Percentiles rank a stretch among this genome's conserved stretches.
These are phyloP conservation scores for Firmiana major DNA, from an alignment of 345 rosid genomes.

Conservation along the genomic window DNA sequence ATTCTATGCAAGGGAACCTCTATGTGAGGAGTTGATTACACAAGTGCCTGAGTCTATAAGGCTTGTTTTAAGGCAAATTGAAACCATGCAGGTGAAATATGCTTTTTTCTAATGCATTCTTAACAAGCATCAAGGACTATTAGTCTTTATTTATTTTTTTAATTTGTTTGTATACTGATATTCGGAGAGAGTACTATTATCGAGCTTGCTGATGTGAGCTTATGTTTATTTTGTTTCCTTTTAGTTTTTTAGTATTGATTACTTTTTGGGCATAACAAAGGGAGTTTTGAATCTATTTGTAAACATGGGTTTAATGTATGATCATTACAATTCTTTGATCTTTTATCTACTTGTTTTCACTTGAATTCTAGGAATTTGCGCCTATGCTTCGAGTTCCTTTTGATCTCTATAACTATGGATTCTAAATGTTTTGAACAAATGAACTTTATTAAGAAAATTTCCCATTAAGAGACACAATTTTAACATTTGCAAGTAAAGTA, in stretches of 20 bases:
- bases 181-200: too few species aligned
- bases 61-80: conserved; percentile 95
- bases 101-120: conserved; percentile 11
- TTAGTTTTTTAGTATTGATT: too few species aligned
- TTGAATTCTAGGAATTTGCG: background rate
- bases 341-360: background rate
- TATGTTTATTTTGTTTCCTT: too few species aligned
- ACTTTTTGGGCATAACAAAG: too few species aligned
- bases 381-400: background rate
- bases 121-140: background rate
- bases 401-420: background rate
- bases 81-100: conserved; percentile 83
- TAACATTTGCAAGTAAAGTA: background rate
- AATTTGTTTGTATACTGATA: background rate
- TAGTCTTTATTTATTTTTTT: background rate
- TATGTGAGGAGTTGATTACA: conserved; percentile 93
- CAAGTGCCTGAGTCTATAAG: conserved; percentile 99
- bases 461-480: background rate
- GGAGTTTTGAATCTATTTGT: background rate
- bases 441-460: background rate
- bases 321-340: background rate
- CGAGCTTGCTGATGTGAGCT: too few species aligned
- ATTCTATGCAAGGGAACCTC: conserved; percentile 88
- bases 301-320: background rate
- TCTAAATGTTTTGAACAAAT: background rate